Conservation (phyloP, 306 rosid species). For the Herpetospermum pedunculosum region DNA sequence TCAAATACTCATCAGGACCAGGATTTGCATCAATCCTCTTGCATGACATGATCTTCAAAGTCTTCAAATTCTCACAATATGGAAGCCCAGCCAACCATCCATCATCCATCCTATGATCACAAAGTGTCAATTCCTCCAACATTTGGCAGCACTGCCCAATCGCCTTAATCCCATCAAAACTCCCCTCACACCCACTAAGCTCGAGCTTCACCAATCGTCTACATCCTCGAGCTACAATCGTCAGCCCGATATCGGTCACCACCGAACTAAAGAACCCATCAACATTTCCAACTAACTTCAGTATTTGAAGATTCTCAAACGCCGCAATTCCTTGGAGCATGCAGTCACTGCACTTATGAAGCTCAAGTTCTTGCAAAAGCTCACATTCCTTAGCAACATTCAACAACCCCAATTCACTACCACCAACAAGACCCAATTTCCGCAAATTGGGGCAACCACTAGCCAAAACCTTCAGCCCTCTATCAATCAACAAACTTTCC, state of each 20-base stretch:
- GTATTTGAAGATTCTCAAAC: slow-evolving; percentile 55
- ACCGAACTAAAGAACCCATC: slow-evolving; percentile 40
- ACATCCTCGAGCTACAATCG: slow-evolving; percentile 81
- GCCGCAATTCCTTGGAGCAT: slow-evolving; percentile 37
- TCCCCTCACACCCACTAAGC: slow-evolving; percentile 79
- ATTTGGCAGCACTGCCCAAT: slow-evolving; percentile 79
- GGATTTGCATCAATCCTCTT: slow-evolving; percentile 50
- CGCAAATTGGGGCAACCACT: slow-evolving; percentile 47
- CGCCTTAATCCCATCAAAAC: slow-evolving; percentile 80
- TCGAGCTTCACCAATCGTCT: slow-evolving; percentile 73
- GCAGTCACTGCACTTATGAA: slow-evolving; percentile 50
- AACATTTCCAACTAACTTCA: slow-evolving; percentile 40
- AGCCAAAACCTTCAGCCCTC: slow-evolving; percentile 41
- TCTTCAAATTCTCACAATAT: slow-evolving; percentile 70
- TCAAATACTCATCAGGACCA: slow-evolving; percentile 61
- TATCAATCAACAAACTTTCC: slow-evolving; percentile 44
- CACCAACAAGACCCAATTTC: slow-evolving; percentile 42
- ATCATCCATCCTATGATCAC: slow-evolving; percentile 74
- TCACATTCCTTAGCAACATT: slow-evolving; percentile 61
- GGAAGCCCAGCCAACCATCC: slow-evolving; percentile 76
- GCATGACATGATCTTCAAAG: slow-evolving; percentile 52
- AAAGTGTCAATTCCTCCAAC: slow-evolving; percentile 67
- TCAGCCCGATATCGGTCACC: slow-evolving; percentile 70
- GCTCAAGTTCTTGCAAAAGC: slow-evolving; percentile 68
- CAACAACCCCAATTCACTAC: slow-evolving; percentile 54